A percentile compares a stretch with the other conserved stretches of the same genome.
Conservation (phyloP, 163 green algal genomes). For the Chlamydomonas reinhardtii region DNA sequence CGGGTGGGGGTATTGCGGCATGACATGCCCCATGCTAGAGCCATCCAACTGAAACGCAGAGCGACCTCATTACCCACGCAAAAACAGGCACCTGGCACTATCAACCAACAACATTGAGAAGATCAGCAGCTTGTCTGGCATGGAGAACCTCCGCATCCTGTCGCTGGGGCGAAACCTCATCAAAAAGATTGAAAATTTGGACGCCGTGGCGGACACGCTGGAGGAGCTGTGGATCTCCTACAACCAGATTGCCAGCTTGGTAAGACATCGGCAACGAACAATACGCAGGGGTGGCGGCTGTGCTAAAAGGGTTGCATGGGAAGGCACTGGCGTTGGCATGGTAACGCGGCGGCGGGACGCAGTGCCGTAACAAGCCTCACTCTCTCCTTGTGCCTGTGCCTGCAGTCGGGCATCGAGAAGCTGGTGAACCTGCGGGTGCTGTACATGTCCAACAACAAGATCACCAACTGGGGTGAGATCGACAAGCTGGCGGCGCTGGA, state of each 20-base stretch:
- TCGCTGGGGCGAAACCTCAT: constrained; percentile 93
- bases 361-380: no score
- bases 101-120: constrained; percentile 98
- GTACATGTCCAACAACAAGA: constrained; percentile 93
- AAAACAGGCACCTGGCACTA: constrained; percentile 84
- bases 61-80: neutral
- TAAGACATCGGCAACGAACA: constrained; percentile 41
- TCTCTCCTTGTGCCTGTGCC: no score
- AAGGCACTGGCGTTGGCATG: no score
- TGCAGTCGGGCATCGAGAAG: constrained; percentile 87
- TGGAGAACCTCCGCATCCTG: constrained; percentile 89
- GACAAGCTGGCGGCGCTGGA: constrained; percentile 79
- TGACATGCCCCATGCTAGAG: no score
- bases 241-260: constrained; percentile 91
- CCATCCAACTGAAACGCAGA: no score
- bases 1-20: no score
- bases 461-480: constrained; percentile 88
- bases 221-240: constrained; percentile 97
- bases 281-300: neutral
- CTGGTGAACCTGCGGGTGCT: constrained; percentile 86
- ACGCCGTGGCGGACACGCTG: constrained; percentile 88
- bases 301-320: neutral
- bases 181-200: constrained; percentile 95
- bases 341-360: no score
- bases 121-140: constrained; percentile 85